Base-by-base conservation (phyloP, 495 filamentous ascomycete species). In the Bacidia gigantensis region DNA sequence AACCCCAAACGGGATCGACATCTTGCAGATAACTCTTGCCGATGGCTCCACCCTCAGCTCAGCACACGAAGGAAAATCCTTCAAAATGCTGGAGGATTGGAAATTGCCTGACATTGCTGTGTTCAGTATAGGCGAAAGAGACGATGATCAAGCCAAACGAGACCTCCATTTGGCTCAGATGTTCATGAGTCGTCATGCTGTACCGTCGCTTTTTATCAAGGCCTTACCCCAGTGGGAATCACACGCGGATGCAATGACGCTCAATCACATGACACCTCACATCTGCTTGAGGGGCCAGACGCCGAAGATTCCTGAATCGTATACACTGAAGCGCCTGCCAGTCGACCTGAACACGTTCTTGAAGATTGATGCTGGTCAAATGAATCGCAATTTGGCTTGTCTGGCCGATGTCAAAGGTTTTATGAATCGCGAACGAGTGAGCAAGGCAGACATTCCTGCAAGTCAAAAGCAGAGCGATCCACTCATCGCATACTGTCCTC, bases 311-410 rank as follows among this genome's bases (percentile, higher is more conserved):
- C 65, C 69, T 48, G 69, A 73, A 53, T 71, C 68, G 2, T 64
- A 70, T 25, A 65, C 81, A 48, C 63, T 81, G 26, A 69, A 71
- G 54, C 75, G 82, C 12, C 70, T 83, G 20, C 84, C 84, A 12
- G 80, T 88, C 57, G 84, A 89, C 57, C 59, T 86, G n/a, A 67
- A 72, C 46, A 85, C 81, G 0, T 88, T 89, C 53, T 68, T 80
- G 56, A 81, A 78, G 44, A 83, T 89, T 58, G 79, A 84, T 52
- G 75, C 82, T 21, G 66, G 77, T 25, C 84, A 89, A 59, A 75
- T 89, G 61, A 88, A 87, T 60, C 69, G 81, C 50, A 86, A 87
- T 58, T 62, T 89, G 46, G 82, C 83, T 48, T 82, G 76, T 39
- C 65, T 89, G 46, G 80, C 32, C 25, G 14, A 35, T 35, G 29